Conservation (phyloP, 2,329 filamentous ascomycete species). For the Alternaria sp. region DNA sequence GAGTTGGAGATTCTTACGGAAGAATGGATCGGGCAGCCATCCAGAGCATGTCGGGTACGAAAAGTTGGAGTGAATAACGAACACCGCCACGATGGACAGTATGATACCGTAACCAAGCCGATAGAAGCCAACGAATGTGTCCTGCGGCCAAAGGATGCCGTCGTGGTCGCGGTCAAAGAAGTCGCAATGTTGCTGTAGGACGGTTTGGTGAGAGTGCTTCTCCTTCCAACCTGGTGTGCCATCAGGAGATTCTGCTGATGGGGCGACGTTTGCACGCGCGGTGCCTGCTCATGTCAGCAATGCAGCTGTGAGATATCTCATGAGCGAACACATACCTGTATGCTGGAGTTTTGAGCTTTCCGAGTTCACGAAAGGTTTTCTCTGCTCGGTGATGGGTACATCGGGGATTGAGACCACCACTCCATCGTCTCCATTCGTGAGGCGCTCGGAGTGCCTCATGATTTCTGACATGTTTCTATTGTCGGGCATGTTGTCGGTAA, state of each 20-base stretch:
- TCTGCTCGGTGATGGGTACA: slow-evolving; percentile 11
- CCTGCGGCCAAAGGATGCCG: slow-evolving; percentile 61
- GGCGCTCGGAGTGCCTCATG: slow-evolving; percentile 1
- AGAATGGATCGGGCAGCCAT: slow-evolving; percentile 56
- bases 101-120: slow-evolving; percentile 56
- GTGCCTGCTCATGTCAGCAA: background rate
- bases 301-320: background rate
- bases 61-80: slow-evolving; percentile 61
- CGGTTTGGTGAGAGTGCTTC: slow-evolving; percentile 7
- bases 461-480: slow-evolving; percentile 9
- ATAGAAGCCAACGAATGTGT: slow-evolving; percentile 60
- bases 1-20: slow-evolving; percentile 30
- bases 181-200: slow-evolving; percentile 57
- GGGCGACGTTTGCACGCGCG: background rate
- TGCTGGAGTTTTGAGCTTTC: slow-evolving; percentile 4
- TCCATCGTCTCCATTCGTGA: background rate
- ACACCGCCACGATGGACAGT: slow-evolving; percentile 54
- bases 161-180: slow-evolving; percentile 64
- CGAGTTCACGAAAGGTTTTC: slow-evolving; percentile 4
- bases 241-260: background rate
- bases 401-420: slow-evolving; percentile 9
- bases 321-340: background rate
- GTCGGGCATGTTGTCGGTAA: background rate
- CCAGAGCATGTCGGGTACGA: slow-evolving; percentile 58
- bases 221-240: slow-evolving; percentile 5